A percentile compares a stretch with the other conserved stretches of the same genome.
Evolutionary conservation across 768 basidiomycete species (phyloP).

Genomic region (Tulasnella sp.): DNA sequence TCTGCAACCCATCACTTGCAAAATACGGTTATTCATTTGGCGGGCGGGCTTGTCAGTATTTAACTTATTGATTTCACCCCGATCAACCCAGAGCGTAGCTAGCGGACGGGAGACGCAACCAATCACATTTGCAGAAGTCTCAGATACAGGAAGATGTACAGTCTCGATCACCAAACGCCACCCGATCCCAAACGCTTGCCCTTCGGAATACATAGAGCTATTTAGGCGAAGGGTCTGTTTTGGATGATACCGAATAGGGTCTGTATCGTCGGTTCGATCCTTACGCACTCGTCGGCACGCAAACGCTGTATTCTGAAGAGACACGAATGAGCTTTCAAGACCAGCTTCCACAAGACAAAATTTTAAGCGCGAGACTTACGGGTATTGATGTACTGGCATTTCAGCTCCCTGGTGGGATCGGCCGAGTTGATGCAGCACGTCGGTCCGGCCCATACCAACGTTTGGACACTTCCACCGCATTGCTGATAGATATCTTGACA

Average conservation of each 20-base stretch:
- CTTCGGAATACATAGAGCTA: background rate
- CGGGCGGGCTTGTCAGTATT: too few relatives aligned
- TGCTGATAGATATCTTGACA: background rate
- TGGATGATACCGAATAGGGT: background rate
- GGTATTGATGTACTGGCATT: background rate
- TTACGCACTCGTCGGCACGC: too few relatives aligned
- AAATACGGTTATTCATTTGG: too few relatives aligned
- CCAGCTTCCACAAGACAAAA: too few relatives aligned
- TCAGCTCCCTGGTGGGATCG: background rate
- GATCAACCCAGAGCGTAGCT: background rate
- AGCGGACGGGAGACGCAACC: background rate
- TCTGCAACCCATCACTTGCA: too few relatives aligned
- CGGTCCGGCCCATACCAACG: background rate
- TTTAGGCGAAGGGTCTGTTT: background rate
- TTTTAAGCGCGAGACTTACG: background rate
- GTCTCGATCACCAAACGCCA: background rate
- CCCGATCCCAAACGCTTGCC: background rate
- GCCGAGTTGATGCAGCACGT: background rate
- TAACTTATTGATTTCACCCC: background rate
- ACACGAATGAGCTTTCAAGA: too few relatives aligned
- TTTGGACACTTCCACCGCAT: background rate
- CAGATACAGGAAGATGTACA: background rate
- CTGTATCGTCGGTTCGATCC: background rate
- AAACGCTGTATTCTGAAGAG: too few relatives aligned
- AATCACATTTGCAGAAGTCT: background rate